Conservation (phyloP, 2,329 filamentous ascomycete genomes). For the Aspergillus novoparasiticus region DNA sequence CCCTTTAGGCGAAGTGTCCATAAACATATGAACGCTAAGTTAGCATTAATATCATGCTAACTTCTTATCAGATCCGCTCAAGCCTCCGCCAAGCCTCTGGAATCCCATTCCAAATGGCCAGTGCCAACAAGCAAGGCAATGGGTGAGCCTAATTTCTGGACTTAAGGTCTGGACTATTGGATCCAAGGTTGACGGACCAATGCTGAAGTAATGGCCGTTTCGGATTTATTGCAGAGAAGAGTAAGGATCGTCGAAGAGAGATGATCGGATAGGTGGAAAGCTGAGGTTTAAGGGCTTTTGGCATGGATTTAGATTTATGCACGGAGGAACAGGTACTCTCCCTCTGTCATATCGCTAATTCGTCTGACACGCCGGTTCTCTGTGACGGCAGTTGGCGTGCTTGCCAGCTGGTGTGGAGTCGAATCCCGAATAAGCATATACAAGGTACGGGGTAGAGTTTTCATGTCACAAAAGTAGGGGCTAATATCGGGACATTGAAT, state of each 20-base stretch:
- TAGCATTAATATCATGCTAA: background rate
- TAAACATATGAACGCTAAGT: background rate
- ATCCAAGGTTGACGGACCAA: background rate
- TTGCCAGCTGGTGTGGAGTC: background rate
- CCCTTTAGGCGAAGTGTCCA: background rate
- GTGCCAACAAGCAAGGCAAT: background rate
- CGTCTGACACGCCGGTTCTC: background rate
- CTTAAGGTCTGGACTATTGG: background rate
- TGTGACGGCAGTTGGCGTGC: background rate
- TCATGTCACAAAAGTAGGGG: no score
- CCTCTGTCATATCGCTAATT: background rate
- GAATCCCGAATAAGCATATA: background rate
- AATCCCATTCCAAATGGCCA: background rate
- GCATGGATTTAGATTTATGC: background rate
- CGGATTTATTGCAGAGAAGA: background rate
- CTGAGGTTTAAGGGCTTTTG: background rate
- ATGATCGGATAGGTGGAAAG: background rate
- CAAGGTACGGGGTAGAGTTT: background rate
- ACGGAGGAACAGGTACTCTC: background rate
- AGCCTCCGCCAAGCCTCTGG: background rate
- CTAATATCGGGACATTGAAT: no score
- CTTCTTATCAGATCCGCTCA: background rate
- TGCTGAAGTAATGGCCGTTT: constrained; percentile 1
- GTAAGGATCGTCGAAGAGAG: background rate
- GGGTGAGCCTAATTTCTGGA: background rate